These are phyloP conservation scores for Alternaria longipes DNA, from an alignment of 2,329 filamentous ascomycete species.

Conservation along the genomic window DNA sequence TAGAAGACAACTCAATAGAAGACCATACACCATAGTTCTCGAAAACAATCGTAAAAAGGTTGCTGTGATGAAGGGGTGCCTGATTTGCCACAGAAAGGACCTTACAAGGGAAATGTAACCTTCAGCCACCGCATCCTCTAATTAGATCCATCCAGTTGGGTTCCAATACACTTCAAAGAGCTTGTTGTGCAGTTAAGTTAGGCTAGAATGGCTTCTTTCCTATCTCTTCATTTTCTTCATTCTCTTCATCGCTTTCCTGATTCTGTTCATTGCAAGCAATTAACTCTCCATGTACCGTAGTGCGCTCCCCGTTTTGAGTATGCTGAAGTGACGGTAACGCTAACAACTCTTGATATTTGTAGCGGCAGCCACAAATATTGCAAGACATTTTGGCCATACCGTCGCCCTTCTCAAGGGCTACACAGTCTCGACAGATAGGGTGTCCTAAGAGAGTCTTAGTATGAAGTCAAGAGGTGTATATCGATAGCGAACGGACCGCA, in stretches of 20 bases:
- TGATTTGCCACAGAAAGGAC: neutral
- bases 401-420: no score
- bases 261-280: neutral
- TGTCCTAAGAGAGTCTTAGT: no score
- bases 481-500: no score
- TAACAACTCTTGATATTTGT: neutral
- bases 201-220: no score
- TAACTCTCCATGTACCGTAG: neutral
- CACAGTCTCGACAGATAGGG: no score
- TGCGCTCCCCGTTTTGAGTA: neutral
- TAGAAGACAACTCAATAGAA: neutral
- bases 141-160: neutral
- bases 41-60: neutral
- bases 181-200: neutral
- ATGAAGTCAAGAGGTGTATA: no score
- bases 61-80: neutral
- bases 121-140: neutral
- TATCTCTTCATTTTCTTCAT: neutral
- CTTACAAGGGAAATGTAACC: neutral
- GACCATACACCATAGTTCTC: neutral
- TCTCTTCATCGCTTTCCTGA: neutral
- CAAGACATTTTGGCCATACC: no score
- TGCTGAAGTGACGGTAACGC: neutral
- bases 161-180: neutral
- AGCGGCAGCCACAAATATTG: neutral